Conservation (phyloP, 2,329 filamentous ascomycete species). For the Blastomyces gilchristii region DNA sequence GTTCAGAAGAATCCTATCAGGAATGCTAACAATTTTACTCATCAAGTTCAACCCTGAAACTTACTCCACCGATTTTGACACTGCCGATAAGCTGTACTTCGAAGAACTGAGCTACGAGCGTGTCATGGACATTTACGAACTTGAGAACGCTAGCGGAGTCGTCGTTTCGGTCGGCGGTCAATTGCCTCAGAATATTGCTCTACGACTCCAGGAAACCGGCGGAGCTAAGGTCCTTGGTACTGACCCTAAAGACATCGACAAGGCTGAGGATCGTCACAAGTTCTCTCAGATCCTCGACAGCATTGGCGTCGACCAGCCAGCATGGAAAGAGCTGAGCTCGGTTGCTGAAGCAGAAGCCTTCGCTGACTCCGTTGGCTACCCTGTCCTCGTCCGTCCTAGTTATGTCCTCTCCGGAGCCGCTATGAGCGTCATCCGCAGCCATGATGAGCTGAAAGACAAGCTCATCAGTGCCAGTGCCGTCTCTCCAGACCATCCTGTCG, state of each 20-base stretch:
- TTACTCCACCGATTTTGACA: slow-evolving; percentile 72
- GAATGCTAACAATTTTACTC: not conserved
- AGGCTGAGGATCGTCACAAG: slow-evolving; percentile 94
- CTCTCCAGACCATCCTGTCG: slow-evolving; percentile 92
- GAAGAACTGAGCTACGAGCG: slow-evolving; percentile 94
- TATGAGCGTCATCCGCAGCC: slow-evolving; percentile 90
- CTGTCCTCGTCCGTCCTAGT: slow-evolving; percentile 84
- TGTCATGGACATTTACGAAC: slow-evolving; percentile 97
- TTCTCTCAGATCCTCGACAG: slow-evolving; percentile 96
- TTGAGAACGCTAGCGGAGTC: slow-evolving; percentile 73
- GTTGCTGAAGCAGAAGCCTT: slow-evolving; percentile 81
- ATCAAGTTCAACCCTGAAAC: slow-evolving; percentile 65
- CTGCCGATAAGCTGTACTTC: slow-evolving; percentile 86
- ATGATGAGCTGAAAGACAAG: slow-evolving; percentile 88
- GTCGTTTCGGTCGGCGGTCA: slow-evolving; percentile 95
- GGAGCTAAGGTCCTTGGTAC: slow-evolving; percentile 87
- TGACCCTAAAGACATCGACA: slow-evolving; percentile 88
- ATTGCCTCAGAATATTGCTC: slow-evolving; percentile 92
- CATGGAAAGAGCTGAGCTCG: slow-evolving; percentile 94
- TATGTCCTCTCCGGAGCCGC: slow-evolving; percentile 96
- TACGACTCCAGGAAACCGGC: slow-evolving; percentile 83
- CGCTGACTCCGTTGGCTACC: slow-evolving; percentile 75
- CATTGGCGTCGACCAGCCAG: slow-evolving; percentile 92
- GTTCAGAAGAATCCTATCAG: not conserved
- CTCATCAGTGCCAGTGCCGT: slow-evolving; percentile 81